A percentile compares a stretch with the other conserved stretches of the same genome.
Evolutionary conservation across 163 green algal genomes (phyloP).

Genomic region (Scenedesmus sp.): DNA sequence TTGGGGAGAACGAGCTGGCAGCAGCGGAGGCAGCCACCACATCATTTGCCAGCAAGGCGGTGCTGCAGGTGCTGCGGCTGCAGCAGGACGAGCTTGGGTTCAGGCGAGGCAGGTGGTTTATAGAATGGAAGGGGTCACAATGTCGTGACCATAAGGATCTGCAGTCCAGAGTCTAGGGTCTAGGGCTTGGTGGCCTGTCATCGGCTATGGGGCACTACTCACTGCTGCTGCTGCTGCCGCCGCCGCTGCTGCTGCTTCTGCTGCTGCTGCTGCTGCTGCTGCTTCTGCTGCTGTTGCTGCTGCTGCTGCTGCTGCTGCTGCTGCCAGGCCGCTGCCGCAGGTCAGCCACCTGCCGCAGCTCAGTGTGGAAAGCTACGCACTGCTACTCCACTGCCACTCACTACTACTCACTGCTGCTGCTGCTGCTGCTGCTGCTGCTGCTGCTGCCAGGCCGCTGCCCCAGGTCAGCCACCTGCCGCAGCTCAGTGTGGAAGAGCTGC

Average conservation of each 20-base stretch:
- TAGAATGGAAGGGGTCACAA: not conserved
- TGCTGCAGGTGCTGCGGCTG: constrained; percentile 71
- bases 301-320: not conserved
- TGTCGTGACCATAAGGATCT: no score
- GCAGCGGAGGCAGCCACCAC: constrained; percentile 31
- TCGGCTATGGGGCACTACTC: no score
- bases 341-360: not conserved
- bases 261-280: not conserved
- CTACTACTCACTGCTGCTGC: constrained; percentile 12
- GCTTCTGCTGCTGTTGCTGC: not conserved
- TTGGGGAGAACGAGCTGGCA: constrained; percentile 39
- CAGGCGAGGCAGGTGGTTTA: not conserved
- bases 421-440: constrained; percentile 70
- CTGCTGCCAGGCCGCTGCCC: constrained; percentile 32
- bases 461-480: constrained; percentile 22
- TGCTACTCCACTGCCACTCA: not conserved
- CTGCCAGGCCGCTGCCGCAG: not conserved
- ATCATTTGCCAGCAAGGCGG: constrained; percentile 39
- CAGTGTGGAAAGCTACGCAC: no score
- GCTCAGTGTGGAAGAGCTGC: constrained; percentile 46
- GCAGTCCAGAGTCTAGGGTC: not conserved
- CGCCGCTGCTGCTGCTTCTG: not conserved
- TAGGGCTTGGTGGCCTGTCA: not conserved
- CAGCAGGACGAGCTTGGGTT: constrained; percentile 7
- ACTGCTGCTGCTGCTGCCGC: no score